Conservation (phyloP, 352 stramenopile species). For the Phytopythium chamaehyphon region DNA sequence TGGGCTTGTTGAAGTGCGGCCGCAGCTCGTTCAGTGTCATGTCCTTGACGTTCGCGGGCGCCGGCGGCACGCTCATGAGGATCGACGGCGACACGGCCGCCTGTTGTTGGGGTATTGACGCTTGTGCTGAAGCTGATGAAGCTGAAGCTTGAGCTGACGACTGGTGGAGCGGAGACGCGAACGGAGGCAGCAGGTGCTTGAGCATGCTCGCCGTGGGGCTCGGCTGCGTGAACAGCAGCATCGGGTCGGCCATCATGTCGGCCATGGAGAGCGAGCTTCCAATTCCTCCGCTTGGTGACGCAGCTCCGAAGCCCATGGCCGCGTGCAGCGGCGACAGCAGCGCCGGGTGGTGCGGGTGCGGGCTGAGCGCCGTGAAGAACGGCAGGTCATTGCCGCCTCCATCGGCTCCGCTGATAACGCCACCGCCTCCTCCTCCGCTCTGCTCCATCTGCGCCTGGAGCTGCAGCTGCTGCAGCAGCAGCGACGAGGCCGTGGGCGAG, state of each 20-base stretch:
- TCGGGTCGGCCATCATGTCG: slow-evolving; percentile 42
- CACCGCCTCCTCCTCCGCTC: not conserved
- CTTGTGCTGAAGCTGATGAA: slow-evolving; percentile 41
- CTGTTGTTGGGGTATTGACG: slow-evolving; percentile 50
- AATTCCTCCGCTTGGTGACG: too few species aligned
- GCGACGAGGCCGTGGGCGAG: slow-evolving; percentile 26
- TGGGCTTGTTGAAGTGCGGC: slow-evolving; percentile 83
- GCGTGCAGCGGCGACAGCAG: slow-evolving; percentile 13
- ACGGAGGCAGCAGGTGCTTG: slow-evolving; percentile 42
- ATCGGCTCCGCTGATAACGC: slow-evolving; percentile 19
- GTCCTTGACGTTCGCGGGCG: slow-evolving; percentile 53
- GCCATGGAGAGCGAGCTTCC: too few species aligned
- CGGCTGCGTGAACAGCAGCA: slow-evolving; percentile 27
- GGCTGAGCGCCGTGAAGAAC: slow-evolving; percentile 22
- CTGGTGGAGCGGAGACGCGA: slow-evolving; percentile 14
- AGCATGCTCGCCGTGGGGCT: slow-evolving; percentile 27
- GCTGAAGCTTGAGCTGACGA: slow-evolving; percentile 43
- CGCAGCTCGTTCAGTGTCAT: slow-evolving; percentile 78
- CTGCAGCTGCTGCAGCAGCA: slow-evolving; percentile 34
- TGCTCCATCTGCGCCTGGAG: slow-evolving; percentile 24
- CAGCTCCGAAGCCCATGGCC: slow-evolving; percentile 4
- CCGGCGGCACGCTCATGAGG: slow-evolving; percentile 1
- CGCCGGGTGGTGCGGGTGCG: slow-evolving; percentile 28
- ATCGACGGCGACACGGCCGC: slow-evolving; percentile 5
- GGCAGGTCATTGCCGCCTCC: slow-evolving; percentile 19